Base-by-base conservation (phyloP, 202 grass and related monocot species). In the Setaria italica region DNA sequence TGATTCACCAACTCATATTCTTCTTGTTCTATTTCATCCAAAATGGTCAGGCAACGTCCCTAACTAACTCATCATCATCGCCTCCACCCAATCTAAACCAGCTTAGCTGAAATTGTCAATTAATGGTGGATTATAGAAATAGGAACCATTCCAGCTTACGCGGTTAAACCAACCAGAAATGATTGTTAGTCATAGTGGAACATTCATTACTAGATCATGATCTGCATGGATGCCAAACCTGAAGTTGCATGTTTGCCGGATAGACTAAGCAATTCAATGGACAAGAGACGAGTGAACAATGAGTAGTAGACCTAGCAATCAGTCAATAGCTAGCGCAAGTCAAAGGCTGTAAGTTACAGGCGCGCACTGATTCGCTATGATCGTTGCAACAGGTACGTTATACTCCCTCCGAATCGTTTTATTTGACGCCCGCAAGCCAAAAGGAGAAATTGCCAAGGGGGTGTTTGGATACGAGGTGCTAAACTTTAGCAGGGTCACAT, bases 31-130 rank as follows among this genome's bases (percentile, higher is more conserved):
- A 33, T 14, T 11, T 13, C 11, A 14, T 39, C 72, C 25, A 63
- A 62, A 47, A 50, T 78, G 20, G 51, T n/a, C 60, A 25, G 25
- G 6, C 32, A 41, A 67, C 78, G 54, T 19, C 19, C 74, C 35
- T 59, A 67, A 50, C 62, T 25, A 62, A 67, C 47, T 67, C 76
- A 64, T 79, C 58, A 46, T 62, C 58, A 32, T 63, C 25, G 25
- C 25, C 25, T n/a, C 25, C 4, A 17, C 6, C 5, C 15, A 63
- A 67, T 80, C 47, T 67, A 53, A 79, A 32, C 62, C 39, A 37
- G 32, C 19, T 67, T 39, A 11, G 63, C 63, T 80, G 33, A 55
- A 21, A 54, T 67, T 53, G 32, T 39, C 32, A 80, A 41, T 14
- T 54, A 5, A 39, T 25, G 16, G 47, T 25, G 11, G 46, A 67